These are phyloP conservation scores for Lachancea fermentati DNA, from an alignment of 805 yeast species.

Conservation along the genomic window DNA sequence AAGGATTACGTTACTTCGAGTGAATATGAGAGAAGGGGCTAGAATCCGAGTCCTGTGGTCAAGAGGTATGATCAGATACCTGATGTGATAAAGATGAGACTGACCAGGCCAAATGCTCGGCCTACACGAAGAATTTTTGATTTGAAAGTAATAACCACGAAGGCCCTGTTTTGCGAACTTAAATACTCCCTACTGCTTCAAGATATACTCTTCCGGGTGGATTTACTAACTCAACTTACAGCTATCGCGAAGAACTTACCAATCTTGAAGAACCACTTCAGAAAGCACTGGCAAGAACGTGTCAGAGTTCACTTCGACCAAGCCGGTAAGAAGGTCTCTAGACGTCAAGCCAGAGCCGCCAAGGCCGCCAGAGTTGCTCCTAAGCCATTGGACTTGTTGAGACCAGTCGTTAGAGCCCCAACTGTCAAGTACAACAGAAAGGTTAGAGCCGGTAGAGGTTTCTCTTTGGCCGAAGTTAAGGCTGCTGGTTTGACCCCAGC, in stretches of 20 bases:
- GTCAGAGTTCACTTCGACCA: constrained; percentile 99
- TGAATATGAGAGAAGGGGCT: too few species aligned
- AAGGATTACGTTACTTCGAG: too few species aligned
- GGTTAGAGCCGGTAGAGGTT: constrained; percentile 99
- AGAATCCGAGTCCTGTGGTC: too few species aligned
- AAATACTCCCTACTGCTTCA: too few species aligned
- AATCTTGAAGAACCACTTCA: constrained; percentile 98
- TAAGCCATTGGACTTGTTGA: constrained; percentile 91
- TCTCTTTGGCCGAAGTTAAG: constrained; percentile 95
- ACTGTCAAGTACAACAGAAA: constrained; percentile 98
- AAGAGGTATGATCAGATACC: too few species aligned
- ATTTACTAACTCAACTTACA: constrained; percentile 30
- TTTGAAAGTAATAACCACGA: too few species aligned
- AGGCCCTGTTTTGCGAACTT: too few species aligned
- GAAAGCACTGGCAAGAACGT: constrained; percentile 99
- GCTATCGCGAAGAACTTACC: constrained; percentile 99
- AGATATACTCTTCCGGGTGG: too few species aligned
- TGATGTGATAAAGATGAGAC: too few species aligned
- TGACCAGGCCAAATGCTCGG: too few species aligned
- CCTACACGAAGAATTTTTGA: too few species aligned
- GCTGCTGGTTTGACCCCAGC: constrained; percentile 92
- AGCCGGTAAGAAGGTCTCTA: constrained; percentile 98
- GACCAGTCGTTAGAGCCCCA: constrained; percentile 99
- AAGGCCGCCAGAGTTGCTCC: constrained; percentile 96
- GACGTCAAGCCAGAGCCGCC: constrained; percentile 90